Base-by-base conservation (phyloP, 2,329 filamentous ascomycete genomes). In the Teratosphaeria pseudoeucalypti region DNA sequence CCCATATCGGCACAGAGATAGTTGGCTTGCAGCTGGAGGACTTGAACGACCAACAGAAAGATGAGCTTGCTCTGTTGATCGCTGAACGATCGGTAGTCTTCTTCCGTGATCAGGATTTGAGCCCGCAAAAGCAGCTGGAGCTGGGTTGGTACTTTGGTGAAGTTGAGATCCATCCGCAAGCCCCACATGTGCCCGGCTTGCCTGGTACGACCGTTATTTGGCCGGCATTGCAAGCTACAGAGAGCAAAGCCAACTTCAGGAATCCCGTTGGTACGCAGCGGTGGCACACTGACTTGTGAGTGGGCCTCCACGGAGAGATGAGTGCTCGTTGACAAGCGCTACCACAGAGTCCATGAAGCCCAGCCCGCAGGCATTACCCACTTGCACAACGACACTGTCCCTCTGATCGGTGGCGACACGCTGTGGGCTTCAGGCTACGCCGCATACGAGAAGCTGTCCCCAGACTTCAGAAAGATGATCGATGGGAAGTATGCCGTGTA, bases 381-480 rank as follows among this genome's bases (percentile, higher is more conserved):
- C 49, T 63, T 71, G 0, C 68, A 71, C 61, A 70, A 69, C 56
- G 66, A 69, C 57, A 85, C 84, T 0, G 77, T 89, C 0, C 85
- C 85, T 0, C 77, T 77, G 0, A 69, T 83, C 0, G 87, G 87
- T 1, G 87, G 87, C 11, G 87, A 90, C 70, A 89, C 87, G 0
- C 79, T 89, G 0, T 90, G 87, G 86, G 84, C 86, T 0, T 84
- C 80, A 60, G 85, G 86, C 1, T 89, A 89, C 68, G 76, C 82
- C 0, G 86, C 86, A 0, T 90, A 90, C 65, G 85, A 88, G 72
- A 89, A 89, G 73, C 78, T 89, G 0, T 87, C 84, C 1, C 87
- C 86, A 0, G 81, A 76, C 2, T 89, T 90, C 74, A 84, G 86
- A 49, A 82, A 82, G 69, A 82, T 89, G 57, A 86, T 89, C 61